Evolutionary conservation across 352 stramenopile genomes (phyloP), one percentile per base, ranked within the genome.

Genomic region (Pythium angustatum): DNA sequence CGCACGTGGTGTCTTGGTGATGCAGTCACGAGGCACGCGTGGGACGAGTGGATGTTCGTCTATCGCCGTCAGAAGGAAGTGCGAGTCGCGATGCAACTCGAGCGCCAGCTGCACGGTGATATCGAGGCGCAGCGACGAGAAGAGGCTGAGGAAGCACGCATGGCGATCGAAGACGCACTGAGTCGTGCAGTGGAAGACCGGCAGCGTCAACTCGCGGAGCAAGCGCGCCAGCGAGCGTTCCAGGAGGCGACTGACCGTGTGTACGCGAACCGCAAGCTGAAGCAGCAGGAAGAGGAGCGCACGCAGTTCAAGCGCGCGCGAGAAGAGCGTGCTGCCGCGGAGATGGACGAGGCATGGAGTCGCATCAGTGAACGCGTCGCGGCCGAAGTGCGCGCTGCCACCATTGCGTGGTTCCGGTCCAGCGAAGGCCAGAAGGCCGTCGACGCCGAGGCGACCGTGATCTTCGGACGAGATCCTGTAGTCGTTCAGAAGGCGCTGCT

Each of bases 391-490:
- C 79, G 81, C 7, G 50, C 43, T 10, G 36, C 77, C 2, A 83
- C 79, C 1, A 57, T 87, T 12, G 49, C 50, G 15, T 92, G 78
- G 81, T 73, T 88, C 19, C 24, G 58, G 0, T 83, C 71, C 0
- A 27, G 27, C 4, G 77, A 85, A 26, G 62, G 72, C 11, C 41
- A 61, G 2, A 61, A 66, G 0, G 73, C 72, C 6, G 56, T 88
- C 9, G 64, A 78, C 8, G 40, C 33, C 0, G 76, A 88, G 41
- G 79, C 79, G 6, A 74, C 60, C 14, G 63, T 68, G 22, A 83
- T 90, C 21, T 90, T 90, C 28, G 78, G 90, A 36, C 71, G 68
- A 11, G 72, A 89, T 43, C 79, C 75, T 5, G 71, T 77, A 15
- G 69, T 66, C 28, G 58, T 89, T 11, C 77, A 77, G 33, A 70